Conservation (phyloP, 768 basidiomycete species). For the Lactarius vividus region DNA sequence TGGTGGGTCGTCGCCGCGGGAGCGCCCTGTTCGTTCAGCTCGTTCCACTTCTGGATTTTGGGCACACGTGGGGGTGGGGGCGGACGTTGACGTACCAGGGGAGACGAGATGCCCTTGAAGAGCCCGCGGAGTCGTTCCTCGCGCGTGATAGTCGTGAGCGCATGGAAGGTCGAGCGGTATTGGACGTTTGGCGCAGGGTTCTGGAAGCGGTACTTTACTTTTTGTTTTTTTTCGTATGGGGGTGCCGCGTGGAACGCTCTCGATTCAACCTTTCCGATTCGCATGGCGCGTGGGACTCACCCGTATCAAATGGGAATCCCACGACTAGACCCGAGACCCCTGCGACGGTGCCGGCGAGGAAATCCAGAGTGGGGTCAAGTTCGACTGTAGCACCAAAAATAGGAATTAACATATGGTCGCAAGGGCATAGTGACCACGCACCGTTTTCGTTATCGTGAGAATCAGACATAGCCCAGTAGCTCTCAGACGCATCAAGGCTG, state of each 20-base stretch:
- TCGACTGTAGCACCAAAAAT: constrained; percentile 24
- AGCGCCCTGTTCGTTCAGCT: not conserved
- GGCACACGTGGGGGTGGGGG: not conserved
- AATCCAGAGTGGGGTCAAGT: constrained; percentile 68
- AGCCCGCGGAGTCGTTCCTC: constrained; percentile 69
- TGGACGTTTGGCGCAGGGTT: constrained; percentile 52
- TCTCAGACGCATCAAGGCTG: not conserved
- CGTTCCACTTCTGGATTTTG: not conserved
- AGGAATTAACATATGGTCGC: no score
- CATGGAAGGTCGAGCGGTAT: constrained; percentile 64
- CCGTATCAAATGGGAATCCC: constrained; percentile 37
- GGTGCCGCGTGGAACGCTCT: not conserved
- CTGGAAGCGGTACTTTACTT: constrained; percentile 83
- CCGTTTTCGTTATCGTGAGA: constrained; percentile 5
- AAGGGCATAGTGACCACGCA: not conserved
- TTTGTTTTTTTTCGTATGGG: constrained; percentile 50
- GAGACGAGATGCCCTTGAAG: constrained; percentile 77
- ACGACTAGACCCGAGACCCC: constrained; percentile 38
- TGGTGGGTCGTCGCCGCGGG: not conserved
- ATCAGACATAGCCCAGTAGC: not conserved
- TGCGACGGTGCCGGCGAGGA: constrained; percentile 73
- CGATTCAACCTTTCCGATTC: not conserved
- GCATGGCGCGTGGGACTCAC: constrained; percentile 26
- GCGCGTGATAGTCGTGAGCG: constrained; percentile 61
- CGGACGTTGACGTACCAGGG: constrained; percentile 54